Evolutionary conservation across 1,284 basidiomycete species (phyloP).

Genomic region (Volvariella surrecta): DNA sequence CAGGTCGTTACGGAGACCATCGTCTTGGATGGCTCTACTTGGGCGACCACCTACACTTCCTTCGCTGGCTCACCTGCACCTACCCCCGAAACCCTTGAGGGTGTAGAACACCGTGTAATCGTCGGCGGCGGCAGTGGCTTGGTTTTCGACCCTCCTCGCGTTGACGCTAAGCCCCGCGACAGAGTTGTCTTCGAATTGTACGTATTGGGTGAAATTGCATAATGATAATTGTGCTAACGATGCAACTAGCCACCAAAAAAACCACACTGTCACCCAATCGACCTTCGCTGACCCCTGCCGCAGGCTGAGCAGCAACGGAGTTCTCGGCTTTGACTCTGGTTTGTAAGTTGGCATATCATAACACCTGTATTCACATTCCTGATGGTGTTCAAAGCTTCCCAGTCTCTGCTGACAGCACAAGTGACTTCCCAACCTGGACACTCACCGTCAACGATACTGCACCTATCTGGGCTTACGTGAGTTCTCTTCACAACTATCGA

Average conservation of each 20-base stretch:
- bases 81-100: constrained; percentile 35
- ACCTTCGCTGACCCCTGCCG: constrained; percentile 52
- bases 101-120: constrained; percentile 35
- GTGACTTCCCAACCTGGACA: constrained; percentile 44
- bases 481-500: constrained; percentile 9
- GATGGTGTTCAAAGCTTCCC: constrained; percentile 31
- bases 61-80: constrained; percentile 37
- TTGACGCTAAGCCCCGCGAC: constrained; percentile 42
- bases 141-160: constrained; percentile 39
- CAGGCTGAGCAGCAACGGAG: constrained; percentile 29
- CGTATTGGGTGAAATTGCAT: constrained; percentile 13
- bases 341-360: constrained; percentile 31
- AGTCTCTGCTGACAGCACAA: constrained; percentile 32
- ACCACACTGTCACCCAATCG: constrained; percentile 64
- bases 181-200: constrained; percentile 50
- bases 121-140: constrained; percentile 44
- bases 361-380: not conserved
- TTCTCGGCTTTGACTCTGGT: constrained; percentile 46
- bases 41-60: constrained; percentile 47
- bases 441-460: constrained; percentile 47
- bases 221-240: not conserved
- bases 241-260: constrained; percentile 41
- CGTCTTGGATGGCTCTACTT: constrained; percentile 32
- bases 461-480: constrained; percentile 37
- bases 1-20: constrained; percentile 25